A percentile compares a stretch with the other conserved stretches of the same genome.
Evolutionary conservation across 768 basidiomycete genomes (phyloP).

Genomic region (Leccinum barrowsii): DNA sequence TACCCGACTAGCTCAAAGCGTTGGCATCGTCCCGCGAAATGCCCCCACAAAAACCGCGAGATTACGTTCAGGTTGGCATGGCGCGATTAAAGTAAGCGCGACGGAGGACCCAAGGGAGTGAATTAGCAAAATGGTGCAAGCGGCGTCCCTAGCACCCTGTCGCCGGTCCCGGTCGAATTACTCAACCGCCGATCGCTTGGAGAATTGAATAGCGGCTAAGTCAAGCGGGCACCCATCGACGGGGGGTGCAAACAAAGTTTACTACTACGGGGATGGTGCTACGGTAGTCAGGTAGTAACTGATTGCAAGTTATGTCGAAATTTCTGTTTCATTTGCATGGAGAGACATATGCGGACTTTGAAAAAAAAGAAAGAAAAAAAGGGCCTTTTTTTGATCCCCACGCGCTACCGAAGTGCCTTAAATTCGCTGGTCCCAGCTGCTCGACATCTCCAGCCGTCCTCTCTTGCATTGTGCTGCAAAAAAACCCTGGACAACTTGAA

Average conservation of each 20-base stretch:
- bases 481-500: conserved; percentile 28
- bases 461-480: conserved; percentile 31
- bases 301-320: neutral
- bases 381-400: conserved; percentile 38
- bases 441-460: conserved; percentile 28
- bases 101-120: conserved; percentile 18
- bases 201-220: neutral
- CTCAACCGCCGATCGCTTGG: conserved; percentile 6
- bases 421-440: conserved; percentile 35
- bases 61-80: conserved; percentile 14
- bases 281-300: neutral
- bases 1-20: neutral
- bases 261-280: neutral
- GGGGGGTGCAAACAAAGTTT: neutral
- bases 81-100: conserved; percentile 4
- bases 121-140: conserved; percentile 11
- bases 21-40: neutral
- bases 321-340: neutral
- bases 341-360: conserved; percentile 30
- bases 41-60: conserved; percentile 7
- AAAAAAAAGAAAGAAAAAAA: conserved; percentile 32
- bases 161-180: conserved; percentile 14
- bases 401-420: conserved; percentile 40
- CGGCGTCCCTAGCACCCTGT: conserved; percentile 7
- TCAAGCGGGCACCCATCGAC: neutral